Base-by-base conservation (phyloP, 164 flowering plant species). In the Buxus sempervirens region DNA sequence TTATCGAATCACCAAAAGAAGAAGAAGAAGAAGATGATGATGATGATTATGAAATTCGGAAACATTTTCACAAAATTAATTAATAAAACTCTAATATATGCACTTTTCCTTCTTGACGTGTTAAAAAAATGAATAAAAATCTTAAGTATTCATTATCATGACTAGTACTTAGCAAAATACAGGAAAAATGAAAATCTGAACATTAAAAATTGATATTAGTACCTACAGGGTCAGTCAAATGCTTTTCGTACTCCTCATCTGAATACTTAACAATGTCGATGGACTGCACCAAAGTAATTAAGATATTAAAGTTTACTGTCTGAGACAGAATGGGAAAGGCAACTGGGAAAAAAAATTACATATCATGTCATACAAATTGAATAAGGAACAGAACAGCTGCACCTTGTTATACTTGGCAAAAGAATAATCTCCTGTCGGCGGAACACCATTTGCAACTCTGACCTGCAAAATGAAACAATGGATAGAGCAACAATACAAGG, bases 331-430 rank as follows among this genome's bases (percentile, higher is more conserved):
- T n/a, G n/a, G n/a, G n/a, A n/a, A n/a, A n/a, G n/a, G n/a, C n/a
- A n/a, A n/a, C n/a, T n/a, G n/a, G n/a, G n/a, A n/a, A 21, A 53
- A 62, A 25, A 24, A 48, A 66, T 54, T 10, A 18, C 9, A 22
- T 63, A 25, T 16, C 27, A n/a, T 9, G 38, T 45, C 25, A 9
- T 14, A 64, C 13, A 60, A 21, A 65, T 3, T 42, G 28, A 53
- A 62, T 20, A 24, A 57, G 26, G 54, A 63, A 38, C 5, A 62
- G 15, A 24, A 53, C 2, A 28, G 9, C 24, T 54, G 27, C 74
- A 90, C 99, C 91, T 96, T 96, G 84, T 96, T 96, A 77, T 87
- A 93, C 79, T 90, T 93, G 58, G 98, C 97, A 83, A 96, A 96
- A 56, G 97, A 83, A 75, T 93, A 96, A 72, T 96, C 98, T 70